These are phyloP conservation scores for Pleurotus giganteus DNA, from an alignment of 768 basidiomycete species.

Conservation along the genomic window DNA sequence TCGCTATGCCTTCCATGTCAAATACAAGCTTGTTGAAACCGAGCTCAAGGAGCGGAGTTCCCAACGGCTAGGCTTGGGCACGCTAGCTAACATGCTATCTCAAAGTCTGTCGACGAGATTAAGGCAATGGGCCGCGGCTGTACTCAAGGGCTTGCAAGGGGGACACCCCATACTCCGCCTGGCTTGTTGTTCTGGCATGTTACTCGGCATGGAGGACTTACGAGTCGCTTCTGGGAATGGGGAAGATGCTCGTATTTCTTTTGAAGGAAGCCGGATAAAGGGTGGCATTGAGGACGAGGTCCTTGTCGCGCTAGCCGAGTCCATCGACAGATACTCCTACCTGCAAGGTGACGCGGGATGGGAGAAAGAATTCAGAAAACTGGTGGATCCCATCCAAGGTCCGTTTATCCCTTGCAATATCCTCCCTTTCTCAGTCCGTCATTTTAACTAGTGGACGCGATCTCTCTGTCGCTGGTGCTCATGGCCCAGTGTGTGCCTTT, in stretches of 20 bases:
- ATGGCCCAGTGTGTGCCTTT: conserved; percentile 60
- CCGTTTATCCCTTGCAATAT: conserved; percentile 19
- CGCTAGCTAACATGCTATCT: conserved; percentile 33
- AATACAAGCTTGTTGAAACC: conserved; percentile 39
- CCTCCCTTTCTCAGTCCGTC: neutral
- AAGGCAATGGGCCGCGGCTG: conserved; percentile 47
- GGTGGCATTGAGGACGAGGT: conserved; percentile 60
- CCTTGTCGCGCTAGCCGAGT: conserved; percentile 69
- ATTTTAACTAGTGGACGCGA: conserved; percentile 36
- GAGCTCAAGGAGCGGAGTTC: conserved; percentile 28
- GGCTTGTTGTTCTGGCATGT: conserved; percentile 60
- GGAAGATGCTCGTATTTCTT: conserved; percentile 8
- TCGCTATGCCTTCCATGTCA: conserved; percentile 58
- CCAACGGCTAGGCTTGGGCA: conserved; percentile 22
- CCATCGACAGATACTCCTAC: conserved; percentile 56
- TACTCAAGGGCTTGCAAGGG: conserved; percentile 61
- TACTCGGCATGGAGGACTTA: conserved; percentile 63
- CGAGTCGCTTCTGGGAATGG: conserved; percentile 27
- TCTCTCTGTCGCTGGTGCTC: conserved; percentile 51
- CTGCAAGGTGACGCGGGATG: conserved; percentile 39
- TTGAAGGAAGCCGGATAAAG: conserved; percentile 14
- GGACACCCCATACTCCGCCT: conserved; percentile 62
- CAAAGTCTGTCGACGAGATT: conserved; percentile 37
- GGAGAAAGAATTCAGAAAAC: conserved; percentile 69
- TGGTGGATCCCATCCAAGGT: conserved; percentile 31